Evolutionary conservation across 371 early-diverging fungal species (phyloP).

Genomic region (Rhizopus sp.): DNA sequence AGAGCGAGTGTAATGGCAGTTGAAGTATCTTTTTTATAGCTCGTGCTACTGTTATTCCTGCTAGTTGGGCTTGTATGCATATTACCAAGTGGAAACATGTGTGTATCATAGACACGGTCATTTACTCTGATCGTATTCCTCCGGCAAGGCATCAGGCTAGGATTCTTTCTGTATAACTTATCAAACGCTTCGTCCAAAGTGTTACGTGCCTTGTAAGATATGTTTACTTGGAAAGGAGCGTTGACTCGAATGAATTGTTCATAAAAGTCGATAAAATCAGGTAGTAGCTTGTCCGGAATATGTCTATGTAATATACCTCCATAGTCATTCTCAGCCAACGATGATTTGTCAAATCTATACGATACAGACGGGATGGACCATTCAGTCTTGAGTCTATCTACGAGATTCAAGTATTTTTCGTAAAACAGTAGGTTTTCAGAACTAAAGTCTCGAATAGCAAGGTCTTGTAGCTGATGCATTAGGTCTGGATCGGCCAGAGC

Average conservation of each 20-base stretch:
- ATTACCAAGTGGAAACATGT: not conserved
- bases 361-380: not conserved
- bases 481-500: constrained; percentile 23
- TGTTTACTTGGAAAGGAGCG: constrained; percentile 43
- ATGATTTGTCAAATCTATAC: not conserved
- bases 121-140: not conserved
- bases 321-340: not conserved
- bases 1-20: constrained; percentile 6
- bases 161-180: constrained; percentile 3
- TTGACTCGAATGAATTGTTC: constrained; percentile 31
- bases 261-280: constrained; percentile 35
- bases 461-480: constrained; percentile 22
- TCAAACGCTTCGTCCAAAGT: constrained; percentile 22
- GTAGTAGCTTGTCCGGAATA: constrained; percentile 16
- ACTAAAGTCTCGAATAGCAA: constrained; percentile 48
- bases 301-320: constrained; percentile 2
- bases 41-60: not conserved
- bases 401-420: constrained; percentile 31
- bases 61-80: not conserved
- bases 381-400: constrained; percentile 19
- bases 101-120: not conserved
- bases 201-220: constrained; percentile 35
- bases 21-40: not conserved
- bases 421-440: constrained; percentile 45
- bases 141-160: not conserved